Percentiles rank a stretch among this genome's conserved stretches.
Evolutionary conservation across 495 filamentous ascomycete genomes (phyloP).

Genomic region (Talaromyces thailandensis): DNA sequence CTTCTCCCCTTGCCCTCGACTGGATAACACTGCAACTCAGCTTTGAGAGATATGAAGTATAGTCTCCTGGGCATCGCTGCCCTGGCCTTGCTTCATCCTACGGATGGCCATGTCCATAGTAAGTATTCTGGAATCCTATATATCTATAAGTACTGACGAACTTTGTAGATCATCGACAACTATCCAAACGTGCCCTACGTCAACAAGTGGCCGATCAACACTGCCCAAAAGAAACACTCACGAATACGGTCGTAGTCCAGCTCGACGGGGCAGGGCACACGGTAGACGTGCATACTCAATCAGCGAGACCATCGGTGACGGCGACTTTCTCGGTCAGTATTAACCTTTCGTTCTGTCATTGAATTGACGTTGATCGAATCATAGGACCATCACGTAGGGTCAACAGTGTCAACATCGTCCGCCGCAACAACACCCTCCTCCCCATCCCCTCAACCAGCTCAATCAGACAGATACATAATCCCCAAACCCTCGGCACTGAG

Average conservation of each 20-base stretch:
- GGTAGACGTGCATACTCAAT: not conserved
- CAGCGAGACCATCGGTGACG: not conserved
- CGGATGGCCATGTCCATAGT: conserved; percentile 36
- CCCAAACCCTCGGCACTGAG: not conserved
- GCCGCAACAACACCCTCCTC: not conserved
- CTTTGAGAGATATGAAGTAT: not conserved
- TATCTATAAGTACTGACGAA: not conserved
- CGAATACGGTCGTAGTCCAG: conserved; percentile 44
- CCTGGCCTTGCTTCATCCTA: conserved; percentile 22
- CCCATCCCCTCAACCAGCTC: not conserved
- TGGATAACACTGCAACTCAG: too few relatives aligned
- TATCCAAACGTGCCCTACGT: conserved; percentile 5
- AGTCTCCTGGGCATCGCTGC: conserved; percentile 7
- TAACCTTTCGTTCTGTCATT: not conserved
- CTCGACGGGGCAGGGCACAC: conserved; percentile 52
- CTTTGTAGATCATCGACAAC: not conserved
- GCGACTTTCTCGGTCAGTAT: not conserved
- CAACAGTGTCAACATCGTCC: conserved; percentile 7
- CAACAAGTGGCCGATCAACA: conserved; percentile 19
- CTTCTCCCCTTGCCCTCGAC: too few relatives aligned
- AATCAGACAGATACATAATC: not conserved
- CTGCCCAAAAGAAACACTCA: not conserved
- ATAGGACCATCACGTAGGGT: conserved; percentile 2
- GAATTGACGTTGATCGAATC: not conserved
- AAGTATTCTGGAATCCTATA: conserved; percentile 7